Percentiles rank a stretch among this genome's conserved stretches.
phyloP scores from a whole-genome alignment of 257 asterid genomes.

The Coffea canephora region DNA sequence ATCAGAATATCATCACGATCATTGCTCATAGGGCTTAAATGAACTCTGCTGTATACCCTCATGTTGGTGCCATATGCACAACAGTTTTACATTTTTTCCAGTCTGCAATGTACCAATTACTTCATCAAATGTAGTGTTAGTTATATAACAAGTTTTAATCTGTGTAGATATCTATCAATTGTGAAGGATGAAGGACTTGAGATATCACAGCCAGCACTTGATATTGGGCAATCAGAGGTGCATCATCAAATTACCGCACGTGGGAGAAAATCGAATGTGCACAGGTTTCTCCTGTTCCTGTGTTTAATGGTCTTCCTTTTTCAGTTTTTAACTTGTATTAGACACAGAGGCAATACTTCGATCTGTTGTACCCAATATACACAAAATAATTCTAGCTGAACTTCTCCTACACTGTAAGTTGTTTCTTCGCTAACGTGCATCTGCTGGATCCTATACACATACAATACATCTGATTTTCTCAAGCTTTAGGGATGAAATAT shows the following conservation, averaged over 20 bases:
- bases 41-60: background rate
- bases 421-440: no score
- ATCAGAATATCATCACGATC: no score
- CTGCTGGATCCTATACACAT: no score
- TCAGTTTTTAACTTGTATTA: background rate
- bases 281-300: conserved; percentile 44
- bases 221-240: conserved; percentile 57
- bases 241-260: conserved; percentile 90
- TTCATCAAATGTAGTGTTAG: background rate
- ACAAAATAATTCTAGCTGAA: background rate
- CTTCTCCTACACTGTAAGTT: background rate
- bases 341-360: background rate
- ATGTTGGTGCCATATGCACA: background rate
- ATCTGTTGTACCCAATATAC: background rate
- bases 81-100: background rate
- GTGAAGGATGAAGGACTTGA: conserved; percentile 72
- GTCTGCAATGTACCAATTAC: background rate
- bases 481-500: background rate
- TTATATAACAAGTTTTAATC: background rate
- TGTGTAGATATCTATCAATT: conserved; percentile 60
- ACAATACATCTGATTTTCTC: background rate
- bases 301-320: background rate
- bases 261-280: conserved; percentile 51
- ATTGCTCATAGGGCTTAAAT: background rate
- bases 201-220: conserved; percentile 93